These are phyloP conservation scores for Physcomitrellopsis africana DNA, from an alignment of 225 moss, liverwort and hornwort genomes.

Conservation along the genomic window DNA sequence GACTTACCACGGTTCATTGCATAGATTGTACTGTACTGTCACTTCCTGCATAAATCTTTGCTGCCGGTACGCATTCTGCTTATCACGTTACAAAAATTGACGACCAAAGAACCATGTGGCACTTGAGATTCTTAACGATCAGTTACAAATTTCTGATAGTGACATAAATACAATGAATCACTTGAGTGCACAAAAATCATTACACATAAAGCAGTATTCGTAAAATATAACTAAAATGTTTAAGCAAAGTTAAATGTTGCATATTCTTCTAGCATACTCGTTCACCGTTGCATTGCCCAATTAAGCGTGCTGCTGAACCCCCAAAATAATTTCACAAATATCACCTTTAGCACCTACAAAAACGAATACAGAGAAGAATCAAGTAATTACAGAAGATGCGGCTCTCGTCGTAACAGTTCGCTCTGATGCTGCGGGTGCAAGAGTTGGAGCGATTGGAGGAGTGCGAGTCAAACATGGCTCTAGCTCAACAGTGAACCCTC, in stretches of 20 bases:
- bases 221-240: neutral
- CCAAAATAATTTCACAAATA: too few relatives aligned
- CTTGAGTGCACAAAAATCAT: neutral
- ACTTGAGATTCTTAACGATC: constrained; percentile 1
- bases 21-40: constrained; percentile 76
- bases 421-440: constrained; percentile 69
- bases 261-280: too few relatives aligned
- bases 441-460: constrained; percentile 67
- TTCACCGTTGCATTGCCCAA: too few relatives aligned
- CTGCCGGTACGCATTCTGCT: constrained; percentile 60
- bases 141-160: neutral
- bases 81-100: constrained; percentile 4
- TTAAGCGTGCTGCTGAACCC: too few relatives aligned
- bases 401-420: constrained; percentile 79
- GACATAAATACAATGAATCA: neutral
- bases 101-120: neutral
- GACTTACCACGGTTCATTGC: constrained; percentile 71
- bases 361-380: neutral
- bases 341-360: neutral
- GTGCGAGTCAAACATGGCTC: constrained; percentile 65
- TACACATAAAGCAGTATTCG: neutral
- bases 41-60: constrained; percentile 76
- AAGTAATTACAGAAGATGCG: constrained; percentile 50
- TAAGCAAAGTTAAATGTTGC: too few relatives aligned
- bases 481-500: constrained; percentile 62